phyloP scores from a whole-genome alignment of 805 yeast genomes.

The Hanseniaspora thailandica region DNA sequence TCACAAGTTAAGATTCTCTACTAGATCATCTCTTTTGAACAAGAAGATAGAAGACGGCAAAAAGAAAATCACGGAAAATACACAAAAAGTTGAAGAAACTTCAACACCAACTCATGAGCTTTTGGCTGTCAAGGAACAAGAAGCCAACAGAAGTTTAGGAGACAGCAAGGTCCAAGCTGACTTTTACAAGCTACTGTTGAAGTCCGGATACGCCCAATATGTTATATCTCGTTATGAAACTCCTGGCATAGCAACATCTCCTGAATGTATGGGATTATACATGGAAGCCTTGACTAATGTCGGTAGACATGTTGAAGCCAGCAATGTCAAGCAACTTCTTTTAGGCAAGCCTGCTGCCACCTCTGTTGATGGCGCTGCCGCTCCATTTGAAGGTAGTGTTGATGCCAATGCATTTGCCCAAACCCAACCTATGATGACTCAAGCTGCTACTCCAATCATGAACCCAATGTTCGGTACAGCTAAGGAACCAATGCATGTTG shows the following conservation, averaged over 20 bases:
- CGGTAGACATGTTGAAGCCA: constrained; percentile 73
- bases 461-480: constrained; percentile 43
- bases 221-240: constrained; percentile 91
- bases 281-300: constrained; percentile 66
- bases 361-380: constrained; percentile 12
- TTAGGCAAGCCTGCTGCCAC: constrained; percentile 15
- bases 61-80: constrained; percentile 1
- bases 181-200: constrained; percentile 63
- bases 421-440: background rate
- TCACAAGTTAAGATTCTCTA: background rate
- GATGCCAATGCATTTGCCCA: constrained; percentile 18
- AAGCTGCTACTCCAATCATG: constrained; percentile 24
- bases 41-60: background rate
- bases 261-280: constrained; percentile 69
- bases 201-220: constrained; percentile 84
- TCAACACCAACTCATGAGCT: constrained; percentile 27
- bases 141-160: constrained; percentile 65
- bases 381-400: constrained; percentile 14
- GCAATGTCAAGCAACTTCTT: constrained; percentile 42
- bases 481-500: constrained; percentile 84
- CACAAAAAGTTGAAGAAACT: background rate
- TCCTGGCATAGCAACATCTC: constrained; percentile 76
- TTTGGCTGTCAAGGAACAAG: constrained; percentile 60
- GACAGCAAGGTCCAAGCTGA: constrained; percentile 69
- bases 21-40: background rate